phyloP scores from a whole-genome alignment of 768 basidiomycete species.

The Mycena sanguinolenta region DNA sequence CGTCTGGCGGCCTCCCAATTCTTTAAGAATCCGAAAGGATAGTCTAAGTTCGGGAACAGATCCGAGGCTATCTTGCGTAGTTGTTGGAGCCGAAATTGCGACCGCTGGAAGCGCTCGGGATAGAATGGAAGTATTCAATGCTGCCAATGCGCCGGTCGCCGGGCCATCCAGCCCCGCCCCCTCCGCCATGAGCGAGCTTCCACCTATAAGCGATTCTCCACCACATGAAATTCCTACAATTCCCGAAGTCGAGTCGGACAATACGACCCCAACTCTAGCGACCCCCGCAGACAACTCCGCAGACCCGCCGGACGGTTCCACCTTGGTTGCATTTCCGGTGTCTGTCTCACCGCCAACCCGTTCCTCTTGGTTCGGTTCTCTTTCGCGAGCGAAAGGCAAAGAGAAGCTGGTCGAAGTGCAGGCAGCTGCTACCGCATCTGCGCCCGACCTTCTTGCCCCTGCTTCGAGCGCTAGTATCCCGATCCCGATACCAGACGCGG shows the following conservation, averaged over 20 bases:
- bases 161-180: constrained; percentile 29
- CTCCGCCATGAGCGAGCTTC: constrained; percentile 16
- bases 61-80: constrained; percentile 20
- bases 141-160: constrained; percentile 21
- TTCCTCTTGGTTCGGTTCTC: constrained; percentile 49
- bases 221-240: constrained; percentile 32
- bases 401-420: constrained; percentile 40
- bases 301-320: not conserved
- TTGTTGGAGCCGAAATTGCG: constrained; percentile 29
- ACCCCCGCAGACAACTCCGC: not conserved
- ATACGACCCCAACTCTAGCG: not conserved
- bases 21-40: constrained; percentile 26
- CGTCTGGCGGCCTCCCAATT: constrained; percentile 35
- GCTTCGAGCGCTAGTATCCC: constrained; percentile 25
- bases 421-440: constrained; percentile 26
- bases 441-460: constrained; percentile 31
- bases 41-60: constrained; percentile 29
- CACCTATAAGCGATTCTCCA: constrained; percentile 11
- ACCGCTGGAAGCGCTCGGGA: constrained; percentile 28
- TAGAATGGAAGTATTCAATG: constrained; percentile 32
- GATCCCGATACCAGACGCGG: constrained; percentile 19
- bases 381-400: constrained; percentile 47
- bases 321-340: constrained; percentile 31
- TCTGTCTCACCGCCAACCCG: constrained; percentile 34
- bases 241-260: constrained; percentile 27